phyloP scores from a whole-genome alignment of 305 asterid genomes.

The Plantago rigida region DNA sequence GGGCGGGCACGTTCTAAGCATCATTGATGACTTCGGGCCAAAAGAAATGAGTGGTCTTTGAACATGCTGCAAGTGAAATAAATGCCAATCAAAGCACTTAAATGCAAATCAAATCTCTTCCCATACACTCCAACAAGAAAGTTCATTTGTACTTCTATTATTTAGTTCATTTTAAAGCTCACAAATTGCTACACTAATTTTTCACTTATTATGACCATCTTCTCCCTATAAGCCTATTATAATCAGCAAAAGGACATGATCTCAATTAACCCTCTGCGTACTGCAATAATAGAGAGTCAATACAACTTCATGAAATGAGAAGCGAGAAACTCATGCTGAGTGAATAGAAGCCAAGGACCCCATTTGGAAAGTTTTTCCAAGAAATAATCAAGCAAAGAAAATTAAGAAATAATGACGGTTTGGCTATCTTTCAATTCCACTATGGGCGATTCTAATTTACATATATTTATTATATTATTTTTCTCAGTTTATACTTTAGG shows the following conservation, averaged over 20 bases:
- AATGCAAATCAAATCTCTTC: neutral
- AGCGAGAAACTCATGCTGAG: neutral
- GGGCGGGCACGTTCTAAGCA: conserved; percentile 65
- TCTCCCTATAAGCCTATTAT: too few species aligned
- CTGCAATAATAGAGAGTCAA: neutral
- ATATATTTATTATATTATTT: too few species aligned
- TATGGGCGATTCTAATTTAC: too few species aligned
- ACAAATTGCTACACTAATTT: neutral
- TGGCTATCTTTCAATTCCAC: too few species aligned
- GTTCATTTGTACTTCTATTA: neutral
- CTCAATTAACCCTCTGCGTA: neutral
- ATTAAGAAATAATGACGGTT: too few species aligned
- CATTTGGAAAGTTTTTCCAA: neutral
- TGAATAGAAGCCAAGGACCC: neutral
- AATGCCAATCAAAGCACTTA: conserved; percentile 18
- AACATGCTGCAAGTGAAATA: conserved; percentile 61
- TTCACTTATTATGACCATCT: neutral
- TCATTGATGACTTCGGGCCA: conserved; percentile 85
- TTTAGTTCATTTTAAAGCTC: conserved; percentile 15
- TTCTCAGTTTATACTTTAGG: too few species aligned
- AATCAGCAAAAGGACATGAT: neutral
- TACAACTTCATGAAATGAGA: neutral
- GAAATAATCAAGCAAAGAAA: neutral
- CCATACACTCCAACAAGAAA: conserved; percentile 3
- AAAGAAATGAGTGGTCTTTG: conserved; percentile 84